Percentiles rank a stretch among this genome's conserved stretches.
phyloP scores from a whole-genome alignment of 495 filamentous ascomycete species.

The Aspergillus bertholletiae region DNA sequence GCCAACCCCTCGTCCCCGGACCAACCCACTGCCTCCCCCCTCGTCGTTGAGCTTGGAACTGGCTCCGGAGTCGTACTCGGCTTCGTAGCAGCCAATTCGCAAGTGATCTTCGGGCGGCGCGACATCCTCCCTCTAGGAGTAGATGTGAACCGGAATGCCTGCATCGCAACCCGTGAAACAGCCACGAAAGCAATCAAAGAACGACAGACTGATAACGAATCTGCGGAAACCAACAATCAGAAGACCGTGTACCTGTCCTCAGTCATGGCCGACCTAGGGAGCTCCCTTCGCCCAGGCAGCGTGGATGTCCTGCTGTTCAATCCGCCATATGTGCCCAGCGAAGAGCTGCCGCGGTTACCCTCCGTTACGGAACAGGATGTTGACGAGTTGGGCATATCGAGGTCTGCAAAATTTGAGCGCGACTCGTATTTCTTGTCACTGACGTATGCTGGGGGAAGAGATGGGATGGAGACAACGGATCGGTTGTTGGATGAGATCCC shows the following conservation, averaged over 20 bases:
- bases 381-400: conserved; percentile 16
- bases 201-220: conserved; percentile 8
- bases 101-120: conserved; percentile 64
- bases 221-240: background rate
- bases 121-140: conserved; percentile 69
- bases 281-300: conserved; percentile 47
- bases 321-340: conserved; percentile 90
- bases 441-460: conserved; percentile 79
- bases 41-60: conserved; percentile 82
- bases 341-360: conserved; percentile 56
- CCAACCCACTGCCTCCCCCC: conserved; percentile 51
- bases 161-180: conserved; percentile 62
- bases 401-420: conserved; percentile 50
- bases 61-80: conserved; percentile 89
- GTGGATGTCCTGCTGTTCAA: conserved; percentile 94
- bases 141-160: conserved; percentile 82
- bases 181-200: conserved; percentile 50
- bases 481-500: conserved; percentile 67
- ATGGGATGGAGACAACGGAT: conserved; percentile 93
- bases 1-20: conserved; percentile 8
- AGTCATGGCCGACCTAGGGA: conserved; percentile 61
- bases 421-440: conserved; percentile 81
- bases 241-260: conserved; percentile 52
- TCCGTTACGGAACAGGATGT: conserved; percentile 20
- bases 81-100: conserved; percentile 75